Percentiles rank a stretch among this genome's conserved stretches.
These are phyloP conservation scores for Tuber umbilicatum DNA, from an alignment of 495 filamentous ascomycete species.

Conservation along the genomic window DNA sequence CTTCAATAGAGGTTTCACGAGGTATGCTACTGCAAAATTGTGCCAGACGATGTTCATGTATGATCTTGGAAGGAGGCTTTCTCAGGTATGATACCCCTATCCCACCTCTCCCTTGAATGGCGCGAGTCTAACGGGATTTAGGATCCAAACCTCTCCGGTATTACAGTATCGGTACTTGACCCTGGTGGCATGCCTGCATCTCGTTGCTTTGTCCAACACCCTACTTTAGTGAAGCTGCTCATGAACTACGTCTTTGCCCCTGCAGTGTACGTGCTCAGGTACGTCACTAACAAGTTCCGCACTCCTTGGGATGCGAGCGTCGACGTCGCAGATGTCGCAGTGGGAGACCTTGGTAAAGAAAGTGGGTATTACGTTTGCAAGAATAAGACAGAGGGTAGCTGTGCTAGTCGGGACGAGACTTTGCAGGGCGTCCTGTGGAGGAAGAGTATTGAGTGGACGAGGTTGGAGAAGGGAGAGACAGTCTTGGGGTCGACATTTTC, in stretches of 20 bases:
- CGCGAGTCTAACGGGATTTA: neutral
- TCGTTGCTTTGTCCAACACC: conserved; percentile 1
- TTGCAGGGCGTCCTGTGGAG: neutral
- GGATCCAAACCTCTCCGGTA: neutral
- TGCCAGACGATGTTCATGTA: conserved; percentile 3
- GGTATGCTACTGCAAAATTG: neutral
- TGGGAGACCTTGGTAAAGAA: neutral
- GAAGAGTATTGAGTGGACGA: neutral
- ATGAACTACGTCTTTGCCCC: conserved; percentile 2
- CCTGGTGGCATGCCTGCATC: neutral
- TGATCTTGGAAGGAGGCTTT: neutral
- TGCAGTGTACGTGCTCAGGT: neutral
- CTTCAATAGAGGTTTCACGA: neutral
- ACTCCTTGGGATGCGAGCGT: neutral
- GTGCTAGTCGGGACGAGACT: neutral
- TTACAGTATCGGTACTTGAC: neutral
- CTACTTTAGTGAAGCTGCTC: neutral
- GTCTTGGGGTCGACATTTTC: neutral
- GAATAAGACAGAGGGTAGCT: neutral
- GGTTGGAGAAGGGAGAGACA: neutral
- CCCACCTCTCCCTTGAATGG: neutral
- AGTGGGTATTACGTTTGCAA: neutral
- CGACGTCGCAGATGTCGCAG: neutral
- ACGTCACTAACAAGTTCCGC: neutral
- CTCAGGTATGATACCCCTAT: neutral